Base-by-base conservation (phyloP, 1,284 basidiomycete species). In the Tilletia walkeri region DNA sequence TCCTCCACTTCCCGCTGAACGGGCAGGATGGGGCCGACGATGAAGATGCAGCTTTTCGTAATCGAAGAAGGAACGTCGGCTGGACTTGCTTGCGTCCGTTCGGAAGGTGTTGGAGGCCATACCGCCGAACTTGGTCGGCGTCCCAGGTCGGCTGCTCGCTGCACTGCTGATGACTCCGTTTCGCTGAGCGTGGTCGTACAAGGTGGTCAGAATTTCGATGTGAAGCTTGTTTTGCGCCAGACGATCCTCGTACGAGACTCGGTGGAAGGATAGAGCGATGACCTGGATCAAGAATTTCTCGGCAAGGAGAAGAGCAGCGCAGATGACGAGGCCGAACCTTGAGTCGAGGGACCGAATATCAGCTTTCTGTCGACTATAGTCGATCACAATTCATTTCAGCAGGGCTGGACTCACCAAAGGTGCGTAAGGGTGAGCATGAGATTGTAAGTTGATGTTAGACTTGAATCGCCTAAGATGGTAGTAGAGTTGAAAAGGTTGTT, bases 231-330 rank as follows among this genome's bases (percentile, higher is more conserved):
- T 92, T 72, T 91, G 89, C 41, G 87, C 86, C 75, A 95, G 92
- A 69, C 93, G 89, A 77, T 95, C 93, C 69, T 91, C 91, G 82
- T 94, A 95, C 9, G 91, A 92, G 75, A 90, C 88, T 79, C 92
- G 90, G 84, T 95, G 93, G 87, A 95, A 95, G 80, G 91, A 91
- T 76, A 83, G 84, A 1, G 85, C 76, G 69, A 84, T 84, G 68
- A 72, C 89, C 82, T 96, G 94, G 70, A 96, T 91, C 16, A 90
- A 84, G 73, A 94, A 88, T 84, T 97, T 97, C 84, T 95, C 93
- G 67, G 88, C 89, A 9, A 92, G 86, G 7, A 94, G 87, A 34
- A 94, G 87, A 47, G 88, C 87, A 0, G 90, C 85, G 80, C 90
- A 92, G 67, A 95, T 82, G 82, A 90, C 88, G 66, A 92, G 81